Evolutionary conservation across 495 filamentous ascomycete genomes (phyloP).

Genomic region (Chaetomium fimeti): DNA sequence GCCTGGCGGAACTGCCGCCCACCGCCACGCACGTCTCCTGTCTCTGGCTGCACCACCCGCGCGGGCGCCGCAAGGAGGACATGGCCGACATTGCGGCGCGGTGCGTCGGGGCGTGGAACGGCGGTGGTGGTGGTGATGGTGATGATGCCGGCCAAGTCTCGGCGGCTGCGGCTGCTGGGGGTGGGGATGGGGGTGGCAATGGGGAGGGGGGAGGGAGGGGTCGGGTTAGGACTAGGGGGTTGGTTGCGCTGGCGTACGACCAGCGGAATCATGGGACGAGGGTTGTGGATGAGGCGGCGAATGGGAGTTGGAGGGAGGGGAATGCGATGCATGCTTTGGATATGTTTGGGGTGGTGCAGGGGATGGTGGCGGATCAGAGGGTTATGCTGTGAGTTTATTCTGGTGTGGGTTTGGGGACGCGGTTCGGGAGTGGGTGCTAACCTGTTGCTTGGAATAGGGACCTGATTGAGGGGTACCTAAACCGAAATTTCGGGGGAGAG

Average conservation of each 20-base stretch:
- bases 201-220: slow-evolving; percentile 22
- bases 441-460: slow-evolving; percentile 53
- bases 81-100: slow-evolving; percentile 58
- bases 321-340: slow-evolving; percentile 84
- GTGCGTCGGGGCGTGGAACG: slow-evolving; percentile 40
- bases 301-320: slow-evolving; percentile 74
- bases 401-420: not conserved
- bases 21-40: slow-evolving; percentile 57
- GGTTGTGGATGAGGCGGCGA: slow-evolving; percentile 56
- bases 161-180: no score
- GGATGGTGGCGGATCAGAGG: slow-evolving; percentile 72
- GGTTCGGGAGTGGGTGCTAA: slow-evolving; percentile 6
- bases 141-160: no score
- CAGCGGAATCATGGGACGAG: slow-evolving; percentile 86
- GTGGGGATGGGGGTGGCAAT: no score
- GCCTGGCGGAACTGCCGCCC: slow-evolving; percentile 66
- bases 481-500: slow-evolving; percentile 46
- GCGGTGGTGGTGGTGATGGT: not conserved
- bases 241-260: slow-evolving; percentile 83
- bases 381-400: slow-evolving; percentile 30
- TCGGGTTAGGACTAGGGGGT: slow-evolving; percentile 40
- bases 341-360: slow-evolving; percentile 66
- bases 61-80: slow-evolving; percentile 62
- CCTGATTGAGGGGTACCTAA: slow-evolving; percentile 72
- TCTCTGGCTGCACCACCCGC: slow-evolving; percentile 85